Evolutionary conservation across 2,329 filamentous ascomycete species (phyloP), one percentile per base, ranked within the genome.

Genomic region (Geosmithia flava): DNA sequence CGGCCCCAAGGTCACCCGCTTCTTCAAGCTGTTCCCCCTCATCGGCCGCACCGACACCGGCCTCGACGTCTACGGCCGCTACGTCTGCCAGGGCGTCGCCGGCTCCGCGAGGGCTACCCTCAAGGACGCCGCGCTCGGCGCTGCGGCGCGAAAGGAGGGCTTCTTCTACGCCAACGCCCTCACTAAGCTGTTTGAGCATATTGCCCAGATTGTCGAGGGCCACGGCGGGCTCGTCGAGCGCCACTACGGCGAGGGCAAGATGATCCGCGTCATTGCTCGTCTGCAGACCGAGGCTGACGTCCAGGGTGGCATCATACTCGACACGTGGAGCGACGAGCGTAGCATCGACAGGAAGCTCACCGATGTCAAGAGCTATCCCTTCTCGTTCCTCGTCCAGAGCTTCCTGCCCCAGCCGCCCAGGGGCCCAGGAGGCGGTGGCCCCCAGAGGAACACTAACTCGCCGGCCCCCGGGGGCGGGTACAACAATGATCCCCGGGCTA

Each of bases 21-120:
- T 98, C 71, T 98, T 98, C 71, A 98, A 98, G 69, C 72, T 98
- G 39, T 98, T 98, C 58, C 93, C 93, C 16, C 70, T 98, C 37
- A 96, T 98, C 59, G 90, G 86, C 15, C 78, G 90, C 52, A 83
- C 87, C 2, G 87, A 95, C 48, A 86, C 91, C 7, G 93, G 93
- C 1, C 65, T 98, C 49, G 91, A 98, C 65, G 87, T 95, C 3
- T 98, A 98, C 62, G 93, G 93, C 1, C 80, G 84, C 55, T 98
- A 97, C 63, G 91, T 98, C 29, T 98, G 93, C 59, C 87, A 94
- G 62, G 93, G 93, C 16, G 91, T 98, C 39, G 89, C 91, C 7
- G 80, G 83, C 16, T 80, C 85, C 47, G 93, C 93, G 19, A 80
- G 93, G 46, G 75, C 78, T 41, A 94, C 87, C 58, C 74, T 95